A percentile compares a stretch with the other conserved stretches of the same genome.
Evolutionary conservation across 805 yeast genomes (phyloP).

Genomic region (Yueomyces sinensis): DNA sequence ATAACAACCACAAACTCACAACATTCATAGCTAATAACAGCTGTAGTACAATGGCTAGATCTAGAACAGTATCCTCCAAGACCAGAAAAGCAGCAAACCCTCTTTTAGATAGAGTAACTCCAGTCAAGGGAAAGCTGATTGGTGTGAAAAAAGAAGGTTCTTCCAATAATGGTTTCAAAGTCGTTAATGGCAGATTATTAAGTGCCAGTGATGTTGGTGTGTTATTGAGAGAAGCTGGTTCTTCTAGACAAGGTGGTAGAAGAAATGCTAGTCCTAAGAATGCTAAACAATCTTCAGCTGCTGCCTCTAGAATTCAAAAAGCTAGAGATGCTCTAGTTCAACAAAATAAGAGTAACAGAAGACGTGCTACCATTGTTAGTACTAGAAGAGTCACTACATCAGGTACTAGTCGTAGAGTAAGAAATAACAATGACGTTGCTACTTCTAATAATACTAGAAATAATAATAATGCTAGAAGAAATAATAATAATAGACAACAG

Average conservation of each 20-base stretch:
- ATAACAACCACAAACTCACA: too few species aligned
- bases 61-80: background rate
- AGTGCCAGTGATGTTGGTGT: constrained; percentile 16
- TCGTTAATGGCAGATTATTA: constrained; percentile 18
- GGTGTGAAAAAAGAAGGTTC: background rate
- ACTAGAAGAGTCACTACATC: background rate
- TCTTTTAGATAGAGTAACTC: too few species aligned
- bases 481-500: background rate
- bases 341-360: background rate
- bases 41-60: background rate
- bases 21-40: too few species aligned
- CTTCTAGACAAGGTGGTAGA: background rate
- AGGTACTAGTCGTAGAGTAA: background rate
- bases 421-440: background rate
- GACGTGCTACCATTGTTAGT: background rate
- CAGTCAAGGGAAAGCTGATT: too few species aligned
- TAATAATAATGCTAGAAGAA: background rate
- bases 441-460: background rate
- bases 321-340: background rate
- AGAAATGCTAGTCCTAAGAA: constrained; percentile 1
- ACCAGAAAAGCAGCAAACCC: background rate
- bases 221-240: constrained; percentile 9
- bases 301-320: background rate
- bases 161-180: constrained; percentile 9
- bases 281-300: background rate